Conservation (phyloP, 495 filamentous ascomycete genomes). For the Pyrenopolyporus hunteri region DNA sequence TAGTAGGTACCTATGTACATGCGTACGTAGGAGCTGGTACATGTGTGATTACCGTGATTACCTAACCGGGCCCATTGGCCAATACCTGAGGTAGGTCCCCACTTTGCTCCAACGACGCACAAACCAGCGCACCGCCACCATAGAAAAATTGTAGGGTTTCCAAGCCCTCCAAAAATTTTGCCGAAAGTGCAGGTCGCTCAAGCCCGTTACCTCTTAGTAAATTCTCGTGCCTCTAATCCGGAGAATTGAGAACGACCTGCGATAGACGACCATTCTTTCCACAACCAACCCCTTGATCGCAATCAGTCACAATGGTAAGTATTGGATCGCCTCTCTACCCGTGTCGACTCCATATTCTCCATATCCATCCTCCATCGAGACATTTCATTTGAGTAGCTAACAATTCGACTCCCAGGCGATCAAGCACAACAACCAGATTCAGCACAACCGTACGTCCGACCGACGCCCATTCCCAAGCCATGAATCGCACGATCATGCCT, state of each 20-base stretch:
- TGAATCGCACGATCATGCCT: constrained; percentile 24
- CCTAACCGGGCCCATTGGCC: no score
- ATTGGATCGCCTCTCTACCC: background rate
- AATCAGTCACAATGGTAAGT: constrained; percentile 71
- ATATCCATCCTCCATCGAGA: no score
- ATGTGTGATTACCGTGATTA: no score
- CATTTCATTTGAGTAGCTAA: constrained; percentile 27
- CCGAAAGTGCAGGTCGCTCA: constrained; percentile 48
- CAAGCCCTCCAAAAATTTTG: constrained; percentile 57
- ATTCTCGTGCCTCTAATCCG: constrained; percentile 42
- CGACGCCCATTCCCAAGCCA: constrained; percentile 18
- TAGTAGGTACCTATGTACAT: no score
- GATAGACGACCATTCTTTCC: constrained; percentile 35
- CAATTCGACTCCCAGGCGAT: constrained; percentile 70
- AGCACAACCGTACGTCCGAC: constrained; percentile 80
- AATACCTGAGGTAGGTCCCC: background rate
- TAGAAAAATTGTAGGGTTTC: constrained; percentile 50
- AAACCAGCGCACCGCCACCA: constrained; percentile 17
- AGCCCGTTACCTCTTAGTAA: constrained; percentile 34
- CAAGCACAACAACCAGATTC: constrained; percentile 99
- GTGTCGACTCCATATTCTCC: no score
- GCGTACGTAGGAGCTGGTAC: no score
- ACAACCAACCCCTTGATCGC: constrained; percentile 58
- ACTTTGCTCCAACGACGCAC: background rate
- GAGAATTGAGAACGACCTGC: constrained; percentile 43